Evolutionary conservation across 2,329 filamentous ascomycete genomes (phyloP).

Genomic region (Myriosclerotinia curreyana): DNA sequence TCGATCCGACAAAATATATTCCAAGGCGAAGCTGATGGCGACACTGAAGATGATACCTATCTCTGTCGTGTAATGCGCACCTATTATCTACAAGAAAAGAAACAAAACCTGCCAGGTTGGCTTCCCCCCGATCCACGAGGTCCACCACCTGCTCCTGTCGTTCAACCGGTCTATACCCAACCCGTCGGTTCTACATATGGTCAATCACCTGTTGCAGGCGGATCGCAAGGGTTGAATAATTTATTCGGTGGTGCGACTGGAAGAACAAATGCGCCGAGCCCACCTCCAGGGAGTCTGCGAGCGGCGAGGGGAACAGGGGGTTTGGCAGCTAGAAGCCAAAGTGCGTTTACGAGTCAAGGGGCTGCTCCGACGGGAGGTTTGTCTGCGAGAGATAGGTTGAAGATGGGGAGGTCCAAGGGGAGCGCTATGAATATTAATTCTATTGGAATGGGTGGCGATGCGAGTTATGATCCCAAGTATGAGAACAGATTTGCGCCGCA

Average conservation of each 20-base stretch:
- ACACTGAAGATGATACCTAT: slow-evolving; percentile 87
- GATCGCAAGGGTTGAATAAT: slow-evolving; percentile 45
- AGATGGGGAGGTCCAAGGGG: slow-evolving; percentile 63
- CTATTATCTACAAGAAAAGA: slow-evolving; percentile 83
- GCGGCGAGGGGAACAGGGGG: not conserved
- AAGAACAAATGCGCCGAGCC: slow-evolving; percentile 23
- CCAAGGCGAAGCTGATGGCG: slow-evolving; percentile 65
- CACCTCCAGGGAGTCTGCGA: slow-evolving; percentile 19
- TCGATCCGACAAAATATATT: slow-evolving; percentile 64
- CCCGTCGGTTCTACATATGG: slow-evolving; percentile 54
- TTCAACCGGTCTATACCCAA: slow-evolving; percentile 51
- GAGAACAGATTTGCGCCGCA: not conserved
- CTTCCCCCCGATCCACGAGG: slow-evolving; percentile 86
- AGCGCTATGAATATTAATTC: slow-evolving; percentile 24
- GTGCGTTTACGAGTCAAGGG: not conserved
- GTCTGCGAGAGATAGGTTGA: slow-evolving; percentile 73
- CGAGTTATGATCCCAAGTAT: slow-evolving; percentile 24
- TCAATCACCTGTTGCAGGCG: slow-evolving; percentile 37
- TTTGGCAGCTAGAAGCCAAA: not conserved
- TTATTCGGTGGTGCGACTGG: slow-evolving; percentile 40
- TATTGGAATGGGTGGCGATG: slow-evolving; percentile 20
- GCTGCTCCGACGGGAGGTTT: not conserved
- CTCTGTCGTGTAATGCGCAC: slow-evolving; percentile 88
- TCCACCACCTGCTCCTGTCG: slow-evolving; percentile 43
- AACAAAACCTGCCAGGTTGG: slow-evolving; percentile 77